These are phyloP conservation scores for Sedum album DNA, from an alignment of 164 flowering plant species.

Conservation along the genomic window DNA sequence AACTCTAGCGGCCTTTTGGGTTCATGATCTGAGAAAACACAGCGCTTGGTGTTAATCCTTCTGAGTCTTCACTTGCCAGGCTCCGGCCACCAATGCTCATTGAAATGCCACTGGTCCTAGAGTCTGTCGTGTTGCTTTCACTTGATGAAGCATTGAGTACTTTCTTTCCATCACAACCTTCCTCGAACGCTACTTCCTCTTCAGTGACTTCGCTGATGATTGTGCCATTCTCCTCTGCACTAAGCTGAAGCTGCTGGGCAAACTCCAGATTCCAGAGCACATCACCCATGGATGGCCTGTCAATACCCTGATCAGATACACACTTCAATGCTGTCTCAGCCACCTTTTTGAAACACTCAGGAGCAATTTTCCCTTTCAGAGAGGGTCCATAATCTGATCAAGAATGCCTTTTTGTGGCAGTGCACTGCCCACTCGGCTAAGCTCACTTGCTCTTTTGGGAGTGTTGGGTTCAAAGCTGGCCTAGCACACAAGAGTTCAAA, in stretches of 20 bases:
- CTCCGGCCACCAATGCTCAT: constrained; percentile 4
- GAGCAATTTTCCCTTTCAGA: constrained; percentile 30
- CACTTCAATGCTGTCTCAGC: constrained; percentile 38
- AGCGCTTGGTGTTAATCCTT: background rate
- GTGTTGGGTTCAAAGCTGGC: constrained; percentile 21
- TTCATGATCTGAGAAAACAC: constrained; percentile 1
- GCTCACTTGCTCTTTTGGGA: constrained; percentile 29
- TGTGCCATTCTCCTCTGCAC: constrained; percentile 8
- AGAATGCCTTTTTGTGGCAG: constrained; percentile 29
- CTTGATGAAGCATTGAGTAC: background rate
- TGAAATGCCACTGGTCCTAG: background rate
- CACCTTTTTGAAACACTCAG: constrained; percentile 30
- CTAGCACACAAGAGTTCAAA: constrained; percentile 40
- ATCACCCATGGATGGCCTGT: constrained; percentile 41
- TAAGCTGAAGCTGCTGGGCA: constrained; percentile 33
- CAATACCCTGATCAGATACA: constrained; percentile 28
- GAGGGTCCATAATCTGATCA: constrained; percentile 34
- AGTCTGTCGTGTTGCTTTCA: background rate
- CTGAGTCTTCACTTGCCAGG: background rate
- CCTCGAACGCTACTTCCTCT: background rate
- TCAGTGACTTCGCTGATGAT: background rate
- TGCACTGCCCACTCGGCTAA: constrained; percentile 39
- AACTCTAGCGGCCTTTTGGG: constrained; percentile 1
- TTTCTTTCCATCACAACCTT: background rate
- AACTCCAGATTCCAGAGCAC: constrained; percentile 44